These are phyloP conservation scores for Nyssa sinensis DNA, from an alignment of 148 eudicot genomes.

Conservation along the genomic window DNA sequence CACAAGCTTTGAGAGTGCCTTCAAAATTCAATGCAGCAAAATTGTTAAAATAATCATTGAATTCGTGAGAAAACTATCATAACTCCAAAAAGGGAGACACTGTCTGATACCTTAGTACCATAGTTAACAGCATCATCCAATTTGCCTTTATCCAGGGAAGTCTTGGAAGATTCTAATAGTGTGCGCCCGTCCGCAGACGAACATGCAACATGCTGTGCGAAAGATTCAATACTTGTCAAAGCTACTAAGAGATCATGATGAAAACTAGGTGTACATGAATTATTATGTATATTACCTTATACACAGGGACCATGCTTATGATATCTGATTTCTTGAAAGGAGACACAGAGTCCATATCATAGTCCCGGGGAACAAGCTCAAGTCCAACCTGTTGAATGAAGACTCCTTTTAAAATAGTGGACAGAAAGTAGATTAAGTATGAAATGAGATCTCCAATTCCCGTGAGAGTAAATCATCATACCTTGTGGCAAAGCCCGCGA, in stretches of 20 bases:
- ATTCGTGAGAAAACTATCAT: neutral
- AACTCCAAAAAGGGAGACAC: neutral
- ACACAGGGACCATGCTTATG: slow-evolving; percentile 78
- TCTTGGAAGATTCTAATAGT: slow-evolving; percentile 84
- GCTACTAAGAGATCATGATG: slow-evolving; percentile 1
- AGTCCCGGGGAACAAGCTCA: slow-evolving; percentile 88
- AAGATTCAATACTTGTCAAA: slow-evolving; percentile 21
- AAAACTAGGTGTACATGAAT: slow-evolving; percentile 1
- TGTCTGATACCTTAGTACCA: slow-evolving; percentile 92
- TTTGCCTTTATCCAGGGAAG: slow-evolving; percentile 94
- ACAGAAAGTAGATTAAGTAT: neutral
- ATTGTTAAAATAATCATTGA: slow-evolving; percentile 10
- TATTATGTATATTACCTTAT: slow-evolving; percentile 53
- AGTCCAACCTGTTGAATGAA: slow-evolving; percentile 67
- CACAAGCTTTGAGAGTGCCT: slow-evolving; percentile 87
- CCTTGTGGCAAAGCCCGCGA: slow-evolving; percentile 97
- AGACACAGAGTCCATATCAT: slow-evolving; percentile 65
- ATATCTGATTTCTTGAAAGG: slow-evolving; percentile 83
- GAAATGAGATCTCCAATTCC: slow-evolving; percentile 3
- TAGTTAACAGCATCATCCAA: slow-evolving; percentile 91
- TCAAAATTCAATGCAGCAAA: slow-evolving; percentile 22
- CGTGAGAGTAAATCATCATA: slow-evolving; percentile 16
- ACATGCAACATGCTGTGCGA: slow-evolving; percentile 84
- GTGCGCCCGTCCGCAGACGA: slow-evolving; percentile 98
- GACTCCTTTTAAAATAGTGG: neutral